These are phyloP conservation scores for Fusarium fujikuroi DNA, from an alignment of 2,329 filamentous ascomycete genomes.

Conservation along the genomic window DNA sequence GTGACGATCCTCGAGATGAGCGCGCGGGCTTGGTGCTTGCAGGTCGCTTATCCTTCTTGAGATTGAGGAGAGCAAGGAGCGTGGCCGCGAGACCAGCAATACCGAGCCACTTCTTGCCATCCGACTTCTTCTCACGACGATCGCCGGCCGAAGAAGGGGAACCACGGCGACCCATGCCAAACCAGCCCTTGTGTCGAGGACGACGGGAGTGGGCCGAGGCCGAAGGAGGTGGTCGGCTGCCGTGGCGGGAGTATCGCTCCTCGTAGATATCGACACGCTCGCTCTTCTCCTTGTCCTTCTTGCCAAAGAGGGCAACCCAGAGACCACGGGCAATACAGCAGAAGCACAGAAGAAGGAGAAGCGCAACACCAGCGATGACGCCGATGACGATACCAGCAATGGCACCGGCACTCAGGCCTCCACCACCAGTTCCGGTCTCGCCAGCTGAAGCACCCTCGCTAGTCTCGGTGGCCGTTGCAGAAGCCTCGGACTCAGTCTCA, in stretches of 20 bases:
- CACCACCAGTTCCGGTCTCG: slow-evolving; percentile 50
- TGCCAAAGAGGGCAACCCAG: slow-evolving; percentile 72
- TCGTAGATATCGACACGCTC: slow-evolving; percentile 71
- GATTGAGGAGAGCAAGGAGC: slow-evolving; percentile 64
- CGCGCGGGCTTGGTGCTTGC: slow-evolving; percentile 52
- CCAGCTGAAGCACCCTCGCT: slow-evolving; percentile 44
- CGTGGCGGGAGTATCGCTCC: slow-evolving; percentile 67
- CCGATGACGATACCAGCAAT: slow-evolving; percentile 87
- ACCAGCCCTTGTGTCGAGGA: slow-evolving; percentile 67
- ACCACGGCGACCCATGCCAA: slow-evolving; percentile 59
- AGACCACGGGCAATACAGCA: slow-evolving; percentile 75
- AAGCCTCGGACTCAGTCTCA: slow-evolving; percentile 62
- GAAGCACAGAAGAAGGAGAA: slow-evolving; percentile 78
- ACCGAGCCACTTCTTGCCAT: slow-evolving; percentile 64
- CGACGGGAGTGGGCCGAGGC: slow-evolving; percentile 58
- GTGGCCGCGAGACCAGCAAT: slow-evolving; percentile 63
- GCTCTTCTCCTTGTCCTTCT: slow-evolving; percentile 60
- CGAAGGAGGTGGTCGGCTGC: slow-evolving; percentile 50
- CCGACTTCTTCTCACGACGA: slow-evolving; percentile 59
- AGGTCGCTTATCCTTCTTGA: slow-evolving; percentile 62
- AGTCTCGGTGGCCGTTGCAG: slow-evolving; percentile 62
- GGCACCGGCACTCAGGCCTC: slow-evolving; percentile 72
- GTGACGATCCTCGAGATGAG: slow-evolving; percentile 55
- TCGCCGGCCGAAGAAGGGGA: slow-evolving; percentile 51
- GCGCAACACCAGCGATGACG: slow-evolving; percentile 71